Conservation (phyloP, 495 filamentous ascomycete species). For the Penicillium paradoxum region DNA sequence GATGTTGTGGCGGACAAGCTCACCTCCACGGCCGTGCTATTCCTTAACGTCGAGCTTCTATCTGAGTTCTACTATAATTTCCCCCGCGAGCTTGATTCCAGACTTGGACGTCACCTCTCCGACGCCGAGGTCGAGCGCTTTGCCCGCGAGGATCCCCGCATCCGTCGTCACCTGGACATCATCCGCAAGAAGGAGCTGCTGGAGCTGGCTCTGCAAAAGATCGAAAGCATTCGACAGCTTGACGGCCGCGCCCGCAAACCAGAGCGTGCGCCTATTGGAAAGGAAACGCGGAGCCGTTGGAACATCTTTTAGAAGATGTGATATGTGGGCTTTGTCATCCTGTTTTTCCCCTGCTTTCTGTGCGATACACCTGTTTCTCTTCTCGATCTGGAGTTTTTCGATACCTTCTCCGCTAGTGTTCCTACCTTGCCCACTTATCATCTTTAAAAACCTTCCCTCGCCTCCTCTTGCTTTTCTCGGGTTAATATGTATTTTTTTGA, state of each 20-base stretch:
- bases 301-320: slow-evolving; percentile 35
- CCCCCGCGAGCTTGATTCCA: slow-evolving; percentile 81
- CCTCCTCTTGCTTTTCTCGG: background rate
- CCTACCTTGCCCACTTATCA: background rate
- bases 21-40: slow-evolving; percentile 88
- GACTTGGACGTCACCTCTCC: slow-evolving; percentile 77
- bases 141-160: slow-evolving; percentile 85
- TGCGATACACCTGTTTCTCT: slow-evolving; percentile 8
- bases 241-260: slow-evolving; percentile 47
- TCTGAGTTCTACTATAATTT: slow-evolving; percentile 98
- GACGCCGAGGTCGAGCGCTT: slow-evolving; percentile 80
- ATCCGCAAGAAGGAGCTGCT: slow-evolving; percentile 88
- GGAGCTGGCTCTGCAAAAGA: slow-evolving; percentile 88
- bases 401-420: slow-evolving; percentile 15
- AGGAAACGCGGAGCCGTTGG: slow-evolving; percentile 37
- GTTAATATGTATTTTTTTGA: slow-evolving; percentile 2
- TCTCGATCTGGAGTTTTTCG: slow-evolving; percentile 11
- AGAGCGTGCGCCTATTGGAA: slow-evolving; percentile 26
- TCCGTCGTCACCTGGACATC: slow-evolving; percentile 83
- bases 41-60: slow-evolving; percentile 94
- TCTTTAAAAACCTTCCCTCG: slow-evolving; percentile 3
- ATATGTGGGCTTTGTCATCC: background rate
- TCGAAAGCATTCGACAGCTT: slow-evolving; percentile 77
- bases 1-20: slow-evolving; percentile 96
- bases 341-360: slow-evolving; percentile 2